phyloP scores from a whole-genome alignment of 2,329 filamentous ascomycete genomes.

The Blastomyces silverae region DNA sequence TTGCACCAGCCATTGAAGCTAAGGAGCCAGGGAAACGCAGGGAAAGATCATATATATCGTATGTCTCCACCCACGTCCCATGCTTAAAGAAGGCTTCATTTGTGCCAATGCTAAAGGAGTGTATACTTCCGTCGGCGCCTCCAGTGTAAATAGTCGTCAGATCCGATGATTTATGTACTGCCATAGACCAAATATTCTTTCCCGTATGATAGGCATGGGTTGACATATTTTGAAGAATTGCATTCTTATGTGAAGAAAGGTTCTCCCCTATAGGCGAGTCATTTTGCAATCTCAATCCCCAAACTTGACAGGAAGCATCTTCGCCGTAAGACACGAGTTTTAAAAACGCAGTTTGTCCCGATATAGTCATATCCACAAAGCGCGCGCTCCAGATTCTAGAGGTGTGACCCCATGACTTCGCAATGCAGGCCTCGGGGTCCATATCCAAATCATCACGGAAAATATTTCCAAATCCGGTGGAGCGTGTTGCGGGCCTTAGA shows the following conservation, averaged over 20 bases:
- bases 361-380: conserved; percentile 47
- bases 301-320: conserved; percentile 69
- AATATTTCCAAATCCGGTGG: conserved; percentile 55
- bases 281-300: conserved; percentile 50
- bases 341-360: conserved; percentile 30
- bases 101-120: conserved; percentile 23
- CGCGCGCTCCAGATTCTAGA: conserved; percentile 85
- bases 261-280: conserved; percentile 19
- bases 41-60: conserved; percentile 13
- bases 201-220: conserved; percentile 64
- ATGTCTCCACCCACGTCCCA: background rate
- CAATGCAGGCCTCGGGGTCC: conserved; percentile 49
- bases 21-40: background rate
- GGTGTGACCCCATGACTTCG: conserved; percentile 73
- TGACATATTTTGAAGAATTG: conserved; percentile 45
- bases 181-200: conserved; percentile 84
- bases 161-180: conserved; percentile 29
- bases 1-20: background rate
- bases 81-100: conserved; percentile 10
- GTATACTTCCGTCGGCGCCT: conserved; percentile 69
- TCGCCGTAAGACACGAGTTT: conserved; percentile 74
- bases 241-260: conserved; percentile 23
- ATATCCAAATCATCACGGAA: conserved; percentile 29
- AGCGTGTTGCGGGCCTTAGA: conserved; percentile 8
- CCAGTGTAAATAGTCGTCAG: conserved; percentile 57